These are phyloP conservation scores for Lentinula edodes DNA, from an alignment of 768 basidiomycete species.

Conservation along the genomic window DNA sequence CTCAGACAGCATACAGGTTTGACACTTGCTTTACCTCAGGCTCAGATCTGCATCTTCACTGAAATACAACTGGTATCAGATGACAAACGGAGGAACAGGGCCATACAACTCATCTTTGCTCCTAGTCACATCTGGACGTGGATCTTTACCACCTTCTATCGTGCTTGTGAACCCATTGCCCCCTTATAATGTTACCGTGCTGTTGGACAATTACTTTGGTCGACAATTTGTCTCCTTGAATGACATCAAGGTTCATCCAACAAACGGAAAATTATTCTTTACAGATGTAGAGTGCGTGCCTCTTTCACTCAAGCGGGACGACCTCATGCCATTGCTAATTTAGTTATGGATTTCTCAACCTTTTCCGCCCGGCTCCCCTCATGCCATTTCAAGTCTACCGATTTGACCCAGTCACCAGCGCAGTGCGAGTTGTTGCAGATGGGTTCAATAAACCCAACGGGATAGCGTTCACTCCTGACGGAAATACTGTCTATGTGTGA, in stretches of 20 bases:
- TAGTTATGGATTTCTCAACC: slow-evolving; percentile 61
- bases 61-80: slow-evolving; percentile 16
- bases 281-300: slow-evolving; percentile 59
- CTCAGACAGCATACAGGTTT: slow-evolving; percentile 43
- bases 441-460: slow-evolving; percentile 74
- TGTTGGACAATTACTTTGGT: slow-evolving; percentile 76
- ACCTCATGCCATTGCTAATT: not conserved
- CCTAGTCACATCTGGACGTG: slow-evolving; percentile 63
- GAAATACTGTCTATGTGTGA: slow-evolving; percentile 58
- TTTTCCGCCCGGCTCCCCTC: slow-evolving; percentile 61
- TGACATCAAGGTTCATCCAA: slow-evolving; percentile 69
- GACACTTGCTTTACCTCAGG: not conserved
- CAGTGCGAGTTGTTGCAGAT: slow-evolving; percentile 69
- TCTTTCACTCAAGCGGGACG: not conserved
- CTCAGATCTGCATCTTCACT: not conserved
- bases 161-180: slow-evolving; percentile 57
- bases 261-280: slow-evolving; percentile 64
- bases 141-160: slow-evolving; percentile 53
- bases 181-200: slow-evolving; percentile 62
- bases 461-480: slow-evolving; percentile 64
- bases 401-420: slow-evolving; percentile 59
- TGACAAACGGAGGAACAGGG: slow-evolving; percentile 68
- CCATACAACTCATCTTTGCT: slow-evolving; percentile 54
- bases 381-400: slow-evolving; percentile 77
- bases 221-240: slow-evolving; percentile 81